Conservation (phyloP, 345 rosid species). For the Arabis alpina region DNA sequence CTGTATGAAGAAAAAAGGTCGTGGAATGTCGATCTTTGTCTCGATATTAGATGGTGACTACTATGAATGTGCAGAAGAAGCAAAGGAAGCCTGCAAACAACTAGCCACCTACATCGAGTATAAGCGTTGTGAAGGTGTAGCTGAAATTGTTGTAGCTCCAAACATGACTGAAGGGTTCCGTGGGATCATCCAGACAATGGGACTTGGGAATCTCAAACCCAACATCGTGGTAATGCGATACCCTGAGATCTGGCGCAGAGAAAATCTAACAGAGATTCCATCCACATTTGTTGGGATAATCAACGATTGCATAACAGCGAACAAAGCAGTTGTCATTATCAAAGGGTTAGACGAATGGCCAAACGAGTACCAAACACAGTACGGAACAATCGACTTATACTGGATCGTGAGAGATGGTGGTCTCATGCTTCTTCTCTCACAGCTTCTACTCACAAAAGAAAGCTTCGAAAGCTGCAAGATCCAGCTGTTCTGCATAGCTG, state of each 20-base stretch:
- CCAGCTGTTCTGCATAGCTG: conserved; percentile 98
- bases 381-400: conserved; percentile 94
- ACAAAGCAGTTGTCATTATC: conserved; percentile 97
- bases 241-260: conserved; percentile 99
- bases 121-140: conserved; percentile 97
- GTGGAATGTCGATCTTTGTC: conserved; percentile 97
- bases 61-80: conserved; percentile 95
- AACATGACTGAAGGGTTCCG: conserved; percentile 97
- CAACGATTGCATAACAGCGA: conserved; percentile 92
- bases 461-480: conserved; percentile 98
- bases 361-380: conserved; percentile 94
- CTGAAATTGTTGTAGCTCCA: conserved; percentile 97
- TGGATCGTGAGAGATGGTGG: conserved; percentile 99
- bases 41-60: conserved; percentile 94
- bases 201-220: conserved; percentile 97
- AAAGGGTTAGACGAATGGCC: conserved; percentile 99
- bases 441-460: conserved; percentile 97
- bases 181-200: conserved; percentile 97
- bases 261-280: conserved; percentile 91
- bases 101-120: conserved; percentile 87
- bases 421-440: conserved; percentile 98
- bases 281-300: conserved; percentile 89
- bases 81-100: conserved; percentile 86
- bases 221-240: conserved; percentile 97
- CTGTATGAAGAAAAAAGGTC: conserved; percentile 99